phyloP scores from a whole-genome alignment of 352 stramenopile genomes.

The Phytopythium helicoides region DNA sequence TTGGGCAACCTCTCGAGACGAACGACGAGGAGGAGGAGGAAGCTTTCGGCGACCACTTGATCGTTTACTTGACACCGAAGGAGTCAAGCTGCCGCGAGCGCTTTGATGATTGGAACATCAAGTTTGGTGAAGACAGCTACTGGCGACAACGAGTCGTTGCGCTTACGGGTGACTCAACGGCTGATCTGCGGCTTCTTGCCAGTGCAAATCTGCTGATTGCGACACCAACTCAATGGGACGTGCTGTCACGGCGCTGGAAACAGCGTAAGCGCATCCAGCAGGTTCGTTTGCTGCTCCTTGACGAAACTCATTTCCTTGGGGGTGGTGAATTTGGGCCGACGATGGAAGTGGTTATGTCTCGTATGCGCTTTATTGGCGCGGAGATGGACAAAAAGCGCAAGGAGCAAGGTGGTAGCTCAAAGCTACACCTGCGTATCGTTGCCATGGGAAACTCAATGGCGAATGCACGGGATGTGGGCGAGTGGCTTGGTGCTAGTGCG shows the following conservation, averaged over 20 bases:
- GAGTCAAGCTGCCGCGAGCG: constrained; percentile 62
- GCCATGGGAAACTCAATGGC: constrained; percentile 95
- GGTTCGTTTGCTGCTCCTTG: constrained; percentile 94
- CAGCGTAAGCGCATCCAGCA: constrained; percentile 96
- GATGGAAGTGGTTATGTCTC: constrained; percentile 97
- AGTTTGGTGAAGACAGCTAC: constrained; percentile 79
- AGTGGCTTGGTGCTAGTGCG: constrained; percentile 95
- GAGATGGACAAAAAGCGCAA: constrained; percentile 78
- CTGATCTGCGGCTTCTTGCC: constrained; percentile 92
- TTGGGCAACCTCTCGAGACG: constrained; percentile 50
- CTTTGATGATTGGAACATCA: constrained; percentile 81
- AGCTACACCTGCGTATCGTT: constrained; percentile 88
- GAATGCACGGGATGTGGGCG: constrained; percentile 97
- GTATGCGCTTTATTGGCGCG: constrained; percentile 97
- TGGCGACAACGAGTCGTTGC: constrained; percentile 86
- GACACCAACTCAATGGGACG: constrained; percentile 95
- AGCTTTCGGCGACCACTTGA: constrained; percentile 60
- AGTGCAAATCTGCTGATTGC: constrained; percentile 92
- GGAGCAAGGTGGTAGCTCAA: constrained; percentile 15
- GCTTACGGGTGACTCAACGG: constrained; percentile 93
- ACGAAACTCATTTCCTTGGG: constrained; percentile 98
- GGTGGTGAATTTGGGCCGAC: constrained; percentile 85
- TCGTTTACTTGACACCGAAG: constrained; percentile 95
- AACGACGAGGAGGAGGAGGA: constrained; percentile 28
- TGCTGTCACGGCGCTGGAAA: constrained; percentile 96